Base-by-base conservation (phyloP, 2,329 filamentous ascomycete genomes). In the Cordyceps fumosorosea region DNA sequence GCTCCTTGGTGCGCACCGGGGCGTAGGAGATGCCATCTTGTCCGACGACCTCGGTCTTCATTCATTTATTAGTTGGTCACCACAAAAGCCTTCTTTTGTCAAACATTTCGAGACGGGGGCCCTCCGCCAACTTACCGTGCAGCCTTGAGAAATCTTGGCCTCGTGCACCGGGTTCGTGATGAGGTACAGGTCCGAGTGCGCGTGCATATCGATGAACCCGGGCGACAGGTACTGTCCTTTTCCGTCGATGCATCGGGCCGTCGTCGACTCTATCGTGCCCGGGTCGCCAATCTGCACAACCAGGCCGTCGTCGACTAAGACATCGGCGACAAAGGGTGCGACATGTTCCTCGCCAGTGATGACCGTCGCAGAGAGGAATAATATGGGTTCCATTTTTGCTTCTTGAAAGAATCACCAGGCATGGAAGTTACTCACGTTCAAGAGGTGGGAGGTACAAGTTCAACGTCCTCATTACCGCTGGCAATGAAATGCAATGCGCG, bases 161-260 rank as follows among this genome's bases (percentile, higher is more conserved):
- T 68, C 67, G 44, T 69, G 67, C 5, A 63, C 65, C 11, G 67
- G 66, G 50, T 62, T 62, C 14, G 66, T 66, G 29, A 69, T 65
- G 11, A 69, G 66, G 24, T 69, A 69, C 22, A 69, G 62, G 24
- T 69, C 67, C 12, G 67, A 69, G 52, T 69, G 67, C 2, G 67
- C 67, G 56, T 69, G 67, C 67, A 69, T 69, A 32, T 69, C 67
- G 42, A 69, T 69, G n/a, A 69, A 69, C 2, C 67, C 67, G 8
- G 67, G 67, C 22, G 67, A 69, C 7, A 69, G 62, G 12, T 61
- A 57, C 11, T 57, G 57, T 5, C 67, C 67, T 42, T 62, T 65
- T 47, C 63, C 66, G 7, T 68, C 64, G 42, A 69, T 64, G 6
- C 45, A 54, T 22, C 66, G 63, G 18, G 65, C 58, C 8, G 58